Percentiles rank a stretch among this genome's conserved stretches.
Conservation (phyloP, 495 filamentous ascomycete genomes). For the Penicillium simplicissimum region DNA sequence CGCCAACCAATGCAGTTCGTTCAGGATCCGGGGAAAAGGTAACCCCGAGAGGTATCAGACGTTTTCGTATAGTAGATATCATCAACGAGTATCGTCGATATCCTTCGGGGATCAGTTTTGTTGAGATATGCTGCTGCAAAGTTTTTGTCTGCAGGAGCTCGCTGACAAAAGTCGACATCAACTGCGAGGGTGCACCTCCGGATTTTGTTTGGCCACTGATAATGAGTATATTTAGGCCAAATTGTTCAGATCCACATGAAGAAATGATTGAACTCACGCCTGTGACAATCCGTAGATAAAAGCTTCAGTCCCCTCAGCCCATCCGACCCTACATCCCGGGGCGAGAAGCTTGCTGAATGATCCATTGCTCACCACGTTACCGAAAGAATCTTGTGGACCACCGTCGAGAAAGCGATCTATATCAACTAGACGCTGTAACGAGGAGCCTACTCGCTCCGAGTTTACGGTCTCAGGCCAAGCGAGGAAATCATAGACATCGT, state of each 20-base stretch:
- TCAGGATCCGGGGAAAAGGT: conserved; percentile 44
- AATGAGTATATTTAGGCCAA: neutral
- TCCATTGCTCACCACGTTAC: conserved; percentile 69
- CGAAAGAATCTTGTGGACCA: conserved; percentile 50
- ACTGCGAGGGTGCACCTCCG: conserved; percentile 69
- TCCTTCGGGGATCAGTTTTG: conserved; percentile 48
- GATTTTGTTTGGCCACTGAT: conserved; percentile 60
- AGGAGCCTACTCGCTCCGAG: neutral
- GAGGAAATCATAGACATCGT: conserved; percentile 80
- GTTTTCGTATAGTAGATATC: conserved; percentile 44
- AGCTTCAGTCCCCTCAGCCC: conserved; percentile 63
- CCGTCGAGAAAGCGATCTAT: conserved; percentile 56
- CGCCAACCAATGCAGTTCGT: conserved; percentile 52
- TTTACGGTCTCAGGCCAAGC: conserved; percentile 46
- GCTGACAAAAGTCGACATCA: conserved; percentile 62
- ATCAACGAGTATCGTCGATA: conserved; percentile 49
- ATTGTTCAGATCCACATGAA: neutral
- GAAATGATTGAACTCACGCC: conserved; percentile 42
- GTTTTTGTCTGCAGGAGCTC: conserved; percentile 50
- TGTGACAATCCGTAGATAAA: conserved; percentile 59
- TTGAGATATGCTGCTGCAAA: conserved; percentile 47
- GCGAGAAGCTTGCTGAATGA: conserved; percentile 70
- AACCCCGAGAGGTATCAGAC: conserved; percentile 57
- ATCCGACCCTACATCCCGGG: conserved; percentile 68
- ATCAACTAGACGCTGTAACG: conserved; percentile 59